phyloP scores from a whole-genome alignment of 179 eudicot species.

The Drosera spatulata region DNA sequence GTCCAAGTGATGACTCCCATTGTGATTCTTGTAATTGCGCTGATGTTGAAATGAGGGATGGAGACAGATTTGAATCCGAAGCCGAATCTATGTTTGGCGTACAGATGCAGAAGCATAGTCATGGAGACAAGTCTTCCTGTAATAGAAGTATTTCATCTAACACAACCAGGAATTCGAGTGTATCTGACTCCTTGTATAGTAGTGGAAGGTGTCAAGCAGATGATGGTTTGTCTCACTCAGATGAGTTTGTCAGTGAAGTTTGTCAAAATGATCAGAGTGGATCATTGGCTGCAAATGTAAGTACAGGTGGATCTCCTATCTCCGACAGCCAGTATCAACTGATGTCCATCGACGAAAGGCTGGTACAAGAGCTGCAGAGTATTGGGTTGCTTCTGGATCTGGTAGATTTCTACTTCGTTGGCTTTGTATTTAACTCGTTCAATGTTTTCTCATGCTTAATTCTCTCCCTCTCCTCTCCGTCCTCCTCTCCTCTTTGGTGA shows the following conservation, averaged over 20 bases:
- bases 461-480: no score
- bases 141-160: conserved; percentile 43
- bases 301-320: conserved; percentile 27
- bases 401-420: conserved; percentile 27
- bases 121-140: conserved; percentile 49
- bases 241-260: conserved; percentile 50
- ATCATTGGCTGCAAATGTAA: conserved; percentile 25
- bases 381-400: conserved; percentile 63
- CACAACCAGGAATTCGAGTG: conserved; percentile 34
- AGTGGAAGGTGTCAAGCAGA: conserved; percentile 55
- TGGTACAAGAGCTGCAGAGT: conserved; percentile 81
- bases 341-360: conserved; percentile 56
- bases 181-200: conserved; percentile 44
- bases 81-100: conserved; percentile 37
- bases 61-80: conserved; percentile 42
- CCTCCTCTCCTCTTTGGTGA: no score
- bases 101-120: conserved; percentile 26
- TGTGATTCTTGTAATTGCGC: conserved; percentile 42
- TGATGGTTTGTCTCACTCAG: conserved; percentile 46
- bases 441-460: background rate
- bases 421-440: background rate
- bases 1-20: conserved; percentile 41
- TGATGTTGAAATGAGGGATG: conserved; percentile 32
- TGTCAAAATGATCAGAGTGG: conserved; percentile 36
- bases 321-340: conserved; percentile 59